phyloP scores from a whole-genome alignment of 495 filamentous ascomycete genomes.

The Penicillium paradoxum region DNA sequence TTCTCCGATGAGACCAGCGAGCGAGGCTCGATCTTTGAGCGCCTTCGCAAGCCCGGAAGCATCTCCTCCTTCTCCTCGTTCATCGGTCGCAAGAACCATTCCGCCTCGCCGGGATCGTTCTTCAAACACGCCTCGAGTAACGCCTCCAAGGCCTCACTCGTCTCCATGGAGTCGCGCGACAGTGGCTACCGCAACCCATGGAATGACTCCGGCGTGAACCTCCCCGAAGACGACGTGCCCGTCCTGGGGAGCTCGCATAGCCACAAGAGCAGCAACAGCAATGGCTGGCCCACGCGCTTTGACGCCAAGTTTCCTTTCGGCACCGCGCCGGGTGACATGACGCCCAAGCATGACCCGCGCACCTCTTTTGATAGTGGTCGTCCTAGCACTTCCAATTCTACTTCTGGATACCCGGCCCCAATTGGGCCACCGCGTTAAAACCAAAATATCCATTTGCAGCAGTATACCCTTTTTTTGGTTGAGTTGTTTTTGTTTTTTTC shows the following conservation, averaged over 20 bases:
- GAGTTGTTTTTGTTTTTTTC: constrained; percentile 18
- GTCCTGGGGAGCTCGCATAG: constrained; percentile 55
- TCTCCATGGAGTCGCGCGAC: constrained; percentile 86
- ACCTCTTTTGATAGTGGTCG: constrained; percentile 85
- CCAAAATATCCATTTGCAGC: constrained; percentile 55
- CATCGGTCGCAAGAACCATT: constrained; percentile 90
- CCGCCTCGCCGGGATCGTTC: constrained; percentile 72
- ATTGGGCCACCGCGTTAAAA: constrained; percentile 79
- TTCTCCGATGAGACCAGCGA: constrained; percentile 75
- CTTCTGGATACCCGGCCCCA: constrained; percentile 88
- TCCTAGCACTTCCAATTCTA: constrained; percentile 89
- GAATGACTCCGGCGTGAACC: constrained; percentile 94
- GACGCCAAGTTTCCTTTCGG: constrained; percentile 62
- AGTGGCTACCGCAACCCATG: constrained; percentile 93
- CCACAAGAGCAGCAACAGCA: constrained; percentile 54
- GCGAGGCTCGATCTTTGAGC: constrained; percentile 76
- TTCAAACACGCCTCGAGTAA: constrained; percentile 93
- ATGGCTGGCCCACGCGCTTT: constrained; percentile 59
- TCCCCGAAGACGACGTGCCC: constrained; percentile 75
- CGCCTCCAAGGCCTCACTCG: constrained; percentile 88
- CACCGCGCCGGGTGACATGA: constrained; percentile 71
- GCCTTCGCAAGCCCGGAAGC: constrained; percentile 85
- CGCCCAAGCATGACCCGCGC: constrained; percentile 74
- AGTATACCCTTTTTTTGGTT: constrained; percentile 50
- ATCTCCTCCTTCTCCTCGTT: constrained; percentile 91